A percentile compares a stretch with the other conserved stretches of the same genome.
phyloP scores from a whole-genome alignment of 179 eudicot genomes.

The Camellia oleifera region DNA sequence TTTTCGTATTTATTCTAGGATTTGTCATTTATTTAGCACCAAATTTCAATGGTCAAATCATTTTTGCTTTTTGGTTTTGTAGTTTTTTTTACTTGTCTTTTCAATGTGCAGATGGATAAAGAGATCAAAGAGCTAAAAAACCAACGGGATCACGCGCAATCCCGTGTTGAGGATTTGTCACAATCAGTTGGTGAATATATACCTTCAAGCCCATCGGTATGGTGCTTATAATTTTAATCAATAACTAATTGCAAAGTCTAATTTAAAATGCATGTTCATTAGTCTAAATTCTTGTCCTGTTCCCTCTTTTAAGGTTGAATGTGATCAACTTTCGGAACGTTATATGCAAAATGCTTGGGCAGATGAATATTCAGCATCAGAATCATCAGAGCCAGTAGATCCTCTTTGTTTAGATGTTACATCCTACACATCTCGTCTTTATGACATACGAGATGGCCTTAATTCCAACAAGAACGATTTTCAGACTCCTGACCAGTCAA shows the following conservation, averaged over 20 bases:
- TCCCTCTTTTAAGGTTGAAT: constrained; percentile 1
- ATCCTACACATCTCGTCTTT: constrained; percentile 10
- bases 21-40: background rate
- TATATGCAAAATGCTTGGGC: constrained; percentile 25
- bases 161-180: constrained; percentile 63
- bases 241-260: background rate
- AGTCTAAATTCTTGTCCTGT: background rate
- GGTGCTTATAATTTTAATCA: background rate
- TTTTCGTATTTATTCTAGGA: too few species aligned
- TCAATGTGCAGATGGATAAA: constrained; percentile 60
- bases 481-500: constrained; percentile 25
- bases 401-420: constrained; percentile 30
- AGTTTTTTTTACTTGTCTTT: background rate
- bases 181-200: constrained; percentile 48
- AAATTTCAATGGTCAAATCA: background rate
- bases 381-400: constrained; percentile 48
- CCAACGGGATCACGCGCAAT: constrained; percentile 77
- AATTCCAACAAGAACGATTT: constrained; percentile 8
- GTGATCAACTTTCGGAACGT: background rate
- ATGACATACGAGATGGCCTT: background rate
- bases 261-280: background rate
- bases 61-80: background rate
- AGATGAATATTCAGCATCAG: constrained; percentile 51
- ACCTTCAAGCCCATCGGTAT: constrained; percentile 52
- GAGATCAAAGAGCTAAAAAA: constrained; percentile 64